Evolutionary conservation across 805 yeast genomes (phyloP).

Genomic region (Candida schatavii): DNA sequence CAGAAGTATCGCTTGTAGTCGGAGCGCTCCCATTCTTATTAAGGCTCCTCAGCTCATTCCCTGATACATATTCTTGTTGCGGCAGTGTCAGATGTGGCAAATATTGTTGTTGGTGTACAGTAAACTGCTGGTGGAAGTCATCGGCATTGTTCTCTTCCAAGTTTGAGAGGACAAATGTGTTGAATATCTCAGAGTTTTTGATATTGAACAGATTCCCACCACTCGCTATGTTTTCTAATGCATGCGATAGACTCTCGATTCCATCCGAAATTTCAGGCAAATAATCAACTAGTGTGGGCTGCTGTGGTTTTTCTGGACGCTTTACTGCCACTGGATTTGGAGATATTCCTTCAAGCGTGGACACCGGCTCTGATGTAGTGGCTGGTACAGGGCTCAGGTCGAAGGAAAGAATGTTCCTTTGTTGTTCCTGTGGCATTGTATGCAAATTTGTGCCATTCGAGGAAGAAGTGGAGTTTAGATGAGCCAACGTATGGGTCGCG

Average conservation of each 20-base stretch:
- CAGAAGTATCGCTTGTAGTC: background rate
- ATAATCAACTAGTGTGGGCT: slow-evolving; percentile 1
- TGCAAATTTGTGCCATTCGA: background rate
- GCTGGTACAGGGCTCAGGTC: background rate
- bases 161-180: slow-evolving; percentile 17
- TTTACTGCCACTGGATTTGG: background rate
- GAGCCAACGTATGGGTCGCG: no score
- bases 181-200: slow-evolving; percentile 26
- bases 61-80: background rate
- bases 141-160: slow-evolving; percentile 5
- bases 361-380: background rate
- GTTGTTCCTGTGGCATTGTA: background rate
- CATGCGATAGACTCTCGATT: slow-evolving; percentile 21
- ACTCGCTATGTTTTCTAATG: slow-evolving; percentile 23
- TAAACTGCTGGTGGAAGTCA: background rate
- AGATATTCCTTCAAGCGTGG: background rate
- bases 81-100: no score
- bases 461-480: no score
- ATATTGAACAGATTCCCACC: slow-evolving; percentile 24
- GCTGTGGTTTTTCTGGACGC: background rate
- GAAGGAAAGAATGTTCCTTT: background rate
- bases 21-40: background rate
- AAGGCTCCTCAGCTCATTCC: background rate
- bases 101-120: background rate
- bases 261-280: slow-evolving; percentile 23